A percentile compares a stretch with the other conserved stretches of the same genome.
Conservation (phyloP, 2,329 filamentous ascomycete genomes). For the Neofusicoccum umdonicola region DNA sequence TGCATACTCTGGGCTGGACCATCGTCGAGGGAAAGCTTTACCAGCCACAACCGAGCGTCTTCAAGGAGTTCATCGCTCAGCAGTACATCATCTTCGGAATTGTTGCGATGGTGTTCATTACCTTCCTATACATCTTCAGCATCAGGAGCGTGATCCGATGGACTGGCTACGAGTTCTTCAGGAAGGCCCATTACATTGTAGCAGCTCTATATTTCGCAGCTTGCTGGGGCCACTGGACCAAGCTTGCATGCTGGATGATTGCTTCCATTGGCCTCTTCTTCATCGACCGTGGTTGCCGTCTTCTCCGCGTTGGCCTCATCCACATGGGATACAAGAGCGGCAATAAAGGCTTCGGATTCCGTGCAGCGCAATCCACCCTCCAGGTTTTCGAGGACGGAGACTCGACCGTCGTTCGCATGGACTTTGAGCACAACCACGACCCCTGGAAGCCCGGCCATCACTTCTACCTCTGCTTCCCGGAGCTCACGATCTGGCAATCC, state of each 20-base stretch:
- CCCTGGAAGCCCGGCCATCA: slow-evolving; percentile 68
- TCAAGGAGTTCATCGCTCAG: slow-evolving; percentile 58
- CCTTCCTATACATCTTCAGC: slow-evolving; percentile 61
- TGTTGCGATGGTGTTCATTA: slow-evolving; percentile 64
- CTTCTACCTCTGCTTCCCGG: slow-evolving; percentile 67
- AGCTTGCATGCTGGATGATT: slow-evolving; percentile 67
- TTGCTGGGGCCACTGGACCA: slow-evolving; percentile 71
- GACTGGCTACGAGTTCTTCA: slow-evolving; percentile 76
- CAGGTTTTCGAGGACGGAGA: slow-evolving; percentile 53
- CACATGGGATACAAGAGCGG: slow-evolving; percentile 56
- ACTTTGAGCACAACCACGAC: slow-evolving; percentile 61
- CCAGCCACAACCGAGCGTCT: slow-evolving; percentile 65
- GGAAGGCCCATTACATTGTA: slow-evolving; percentile 70
- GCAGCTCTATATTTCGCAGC: slow-evolving; percentile 73
- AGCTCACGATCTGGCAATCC: slow-evolving; percentile 67
- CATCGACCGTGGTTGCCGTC: slow-evolving; percentile 60
- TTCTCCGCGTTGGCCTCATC: slow-evolving; percentile 58
- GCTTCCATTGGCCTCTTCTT: slow-evolving; percentile 64
- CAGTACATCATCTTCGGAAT: slow-evolving; percentile 72
- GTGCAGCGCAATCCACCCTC: slow-evolving; percentile 51
- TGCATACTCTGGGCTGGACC: slow-evolving; percentile 72
- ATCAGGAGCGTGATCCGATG: slow-evolving; percentile 58
- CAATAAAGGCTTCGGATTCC: slow-evolving; percentile 52
- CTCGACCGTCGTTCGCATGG: slow-evolving; percentile 58
- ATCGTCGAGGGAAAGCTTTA: slow-evolving; percentile 66